A percentile compares a stretch with the other conserved stretches of the same genome.
These are phyloP conservation scores for Melastoma malabathricum DNA, from an alignment of 345 rosid genomes.

Conservation along the genomic window DNA sequence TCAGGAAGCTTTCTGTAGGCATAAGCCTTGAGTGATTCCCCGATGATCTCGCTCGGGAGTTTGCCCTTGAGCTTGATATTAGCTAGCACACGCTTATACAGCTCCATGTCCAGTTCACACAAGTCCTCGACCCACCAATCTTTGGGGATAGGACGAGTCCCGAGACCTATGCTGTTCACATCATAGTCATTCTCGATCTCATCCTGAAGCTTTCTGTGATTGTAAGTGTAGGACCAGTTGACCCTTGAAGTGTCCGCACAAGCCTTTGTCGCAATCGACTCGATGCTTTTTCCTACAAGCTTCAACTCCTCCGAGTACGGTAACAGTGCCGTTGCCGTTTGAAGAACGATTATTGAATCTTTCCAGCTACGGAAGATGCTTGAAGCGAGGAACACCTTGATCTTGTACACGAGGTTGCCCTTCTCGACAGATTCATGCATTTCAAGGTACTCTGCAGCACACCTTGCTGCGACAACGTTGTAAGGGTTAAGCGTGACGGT, in stretches of 20 bases:
- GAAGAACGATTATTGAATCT: constrained; percentile 74
- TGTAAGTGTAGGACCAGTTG: constrained; percentile 75
- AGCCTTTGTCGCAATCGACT: constrained; percentile 55
- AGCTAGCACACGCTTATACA: constrained; percentile 41
- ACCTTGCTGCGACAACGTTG: constrained; percentile 59
- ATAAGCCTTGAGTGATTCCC: constrained; percentile 80
- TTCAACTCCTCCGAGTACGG: constrained; percentile 62
- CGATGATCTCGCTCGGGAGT: constrained; percentile 46
- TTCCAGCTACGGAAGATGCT: constrained; percentile 82
- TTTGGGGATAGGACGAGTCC: constrained; percentile 41
- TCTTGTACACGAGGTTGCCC: constrained; percentile 71
- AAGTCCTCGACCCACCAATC: constrained; percentile 98
- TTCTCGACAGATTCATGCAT: constrained; percentile 70
- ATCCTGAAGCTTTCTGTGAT: constrained; percentile 54
- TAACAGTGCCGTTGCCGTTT: constrained; percentile 36
- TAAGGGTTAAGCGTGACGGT: constrained; percentile 64
- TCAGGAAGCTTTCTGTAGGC: constrained; percentile 57
- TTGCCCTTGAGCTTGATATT: constrained; percentile 32
- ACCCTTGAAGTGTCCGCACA: constrained; percentile 51
- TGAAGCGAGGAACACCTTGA: constrained; percentile 65
- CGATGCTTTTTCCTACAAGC: constrained; percentile 42
- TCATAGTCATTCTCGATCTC: constrained; percentile 35
- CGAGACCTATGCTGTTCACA: constrained; percentile 15
- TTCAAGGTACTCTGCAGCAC: constrained; percentile 74
- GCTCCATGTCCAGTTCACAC: constrained; percentile 60